These are phyloP conservation scores for Sarocladium brachiariae DNA, from an alignment of 2,329 filamentous ascomycete species.

Conservation along the genomic window DNA sequence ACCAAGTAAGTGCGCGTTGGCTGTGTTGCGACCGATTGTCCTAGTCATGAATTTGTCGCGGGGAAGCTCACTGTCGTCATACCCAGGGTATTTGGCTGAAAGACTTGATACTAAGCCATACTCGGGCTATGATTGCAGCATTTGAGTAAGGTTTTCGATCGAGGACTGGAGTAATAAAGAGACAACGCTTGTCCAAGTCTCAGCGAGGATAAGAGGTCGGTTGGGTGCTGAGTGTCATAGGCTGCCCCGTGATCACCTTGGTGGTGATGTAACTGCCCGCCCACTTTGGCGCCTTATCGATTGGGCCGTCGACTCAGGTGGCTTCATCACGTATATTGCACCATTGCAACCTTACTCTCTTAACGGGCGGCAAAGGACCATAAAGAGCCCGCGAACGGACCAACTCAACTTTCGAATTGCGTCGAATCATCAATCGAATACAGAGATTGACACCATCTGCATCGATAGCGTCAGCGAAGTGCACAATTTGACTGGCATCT, in stretches of 20 bases:
- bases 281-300: conserved; percentile 19
- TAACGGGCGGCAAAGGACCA: no score
- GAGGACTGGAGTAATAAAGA: background rate
- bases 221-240: background rate
- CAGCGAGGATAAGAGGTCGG: background rate
- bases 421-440: no score
- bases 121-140: background rate
- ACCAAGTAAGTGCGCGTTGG: no score
- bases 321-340: no score
- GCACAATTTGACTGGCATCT: no score
- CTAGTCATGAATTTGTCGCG: background rate
- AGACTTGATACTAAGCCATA: background rate
- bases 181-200: background rate
- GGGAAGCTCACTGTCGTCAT: background rate
- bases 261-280: conserved; percentile 3
- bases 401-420: no score
- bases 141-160: background rate
- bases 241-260: conserved; percentile 2
- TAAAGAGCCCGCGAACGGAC: no score
- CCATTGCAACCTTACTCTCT: no score
- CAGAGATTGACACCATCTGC: no score
- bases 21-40: background rate
- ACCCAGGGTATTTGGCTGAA: background rate
- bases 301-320: conserved; percentile 12
- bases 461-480: no score